These are phyloP conservation scores for Mortierella sp. DNA, from an alignment of 371 early-diverging fungal genomes.

Conservation along the genomic window DNA sequence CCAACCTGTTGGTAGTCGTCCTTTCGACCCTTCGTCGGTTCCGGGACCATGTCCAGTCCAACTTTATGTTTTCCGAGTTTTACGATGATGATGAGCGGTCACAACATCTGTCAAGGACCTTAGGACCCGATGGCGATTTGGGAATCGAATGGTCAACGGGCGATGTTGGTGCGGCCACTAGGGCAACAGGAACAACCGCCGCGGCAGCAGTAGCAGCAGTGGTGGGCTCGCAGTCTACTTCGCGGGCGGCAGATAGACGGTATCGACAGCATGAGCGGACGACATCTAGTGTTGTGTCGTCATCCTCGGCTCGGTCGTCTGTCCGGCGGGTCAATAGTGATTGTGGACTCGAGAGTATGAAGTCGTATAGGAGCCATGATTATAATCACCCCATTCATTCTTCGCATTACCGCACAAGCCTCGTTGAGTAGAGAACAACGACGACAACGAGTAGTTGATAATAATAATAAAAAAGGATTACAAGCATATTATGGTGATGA, in stretches of 20 bases:
- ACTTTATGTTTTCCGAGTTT: constrained; percentile 26
- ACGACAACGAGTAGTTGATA: background rate
- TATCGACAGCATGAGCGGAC: constrained; percentile 21
- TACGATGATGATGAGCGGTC: constrained; percentile 31
- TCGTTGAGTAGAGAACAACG: constrained; percentile 17
- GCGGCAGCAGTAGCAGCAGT: background rate
- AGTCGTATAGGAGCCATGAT: constrained; percentile 19
- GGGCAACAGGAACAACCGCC: background rate
- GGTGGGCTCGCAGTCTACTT: background rate
- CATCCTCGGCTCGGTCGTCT: constrained; percentile 27
- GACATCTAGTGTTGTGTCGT: constrained; percentile 27
- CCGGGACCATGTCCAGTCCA: constrained; percentile 42
- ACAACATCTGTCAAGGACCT: constrained; percentile 21
- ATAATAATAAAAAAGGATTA: background rate
- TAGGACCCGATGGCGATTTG: constrained; percentile 38
- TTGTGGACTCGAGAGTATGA: constrained; percentile 50
- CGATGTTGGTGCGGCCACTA: background rate
- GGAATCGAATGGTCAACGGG: constrained; percentile 40
- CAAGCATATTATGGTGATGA: background rate
- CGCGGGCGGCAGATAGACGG: background rate
- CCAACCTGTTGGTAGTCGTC: constrained; percentile 35
- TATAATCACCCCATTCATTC: constrained; percentile 25
- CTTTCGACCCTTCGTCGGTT: constrained; percentile 49
- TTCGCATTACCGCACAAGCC: constrained; percentile 14
- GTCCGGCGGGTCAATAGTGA: constrained; percentile 43